Evolutionary conservation across 768 basidiomycete genomes (phyloP).

Genomic region (Kondoa malvinella): DNA sequence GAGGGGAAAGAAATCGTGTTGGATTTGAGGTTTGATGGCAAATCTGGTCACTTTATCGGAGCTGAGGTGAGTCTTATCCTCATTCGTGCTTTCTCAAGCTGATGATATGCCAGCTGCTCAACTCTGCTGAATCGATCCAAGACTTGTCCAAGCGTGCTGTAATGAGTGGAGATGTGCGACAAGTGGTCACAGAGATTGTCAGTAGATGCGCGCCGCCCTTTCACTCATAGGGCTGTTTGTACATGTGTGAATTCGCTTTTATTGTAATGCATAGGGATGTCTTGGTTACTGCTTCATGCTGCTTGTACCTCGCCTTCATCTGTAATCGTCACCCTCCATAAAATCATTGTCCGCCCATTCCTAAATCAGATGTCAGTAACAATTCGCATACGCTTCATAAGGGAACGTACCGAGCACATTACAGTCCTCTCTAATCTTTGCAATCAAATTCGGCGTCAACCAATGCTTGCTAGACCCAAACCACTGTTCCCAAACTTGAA

Average conservation of each 20-base stretch:
- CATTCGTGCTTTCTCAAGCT: too few relatives aligned
- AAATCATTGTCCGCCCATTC: too few relatives aligned
- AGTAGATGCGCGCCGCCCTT: background rate
- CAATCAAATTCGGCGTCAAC: slow-evolving; percentile 70
- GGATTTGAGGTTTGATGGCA: background rate
- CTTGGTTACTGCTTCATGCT: too few relatives aligned
- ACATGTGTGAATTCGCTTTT: too few relatives aligned
- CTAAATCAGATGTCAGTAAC: too few relatives aligned
- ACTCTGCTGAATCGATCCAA: background rate
- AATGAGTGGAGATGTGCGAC: background rate
- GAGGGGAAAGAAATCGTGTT: background rate
- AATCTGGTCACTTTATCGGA: background rate
- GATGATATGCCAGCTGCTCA: too few relatives aligned
- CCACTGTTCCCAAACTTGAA: slow-evolving; percentile 72
- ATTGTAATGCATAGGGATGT: too few relatives aligned
- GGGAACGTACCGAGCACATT: slow-evolving; percentile 52
- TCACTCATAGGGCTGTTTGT: too few relatives aligned
- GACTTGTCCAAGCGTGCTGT: background rate
- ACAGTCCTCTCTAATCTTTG: slow-evolving; percentile 73
- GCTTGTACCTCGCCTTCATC: too few relatives aligned
- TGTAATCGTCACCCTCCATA: too few relatives aligned
- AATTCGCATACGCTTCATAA: background rate
- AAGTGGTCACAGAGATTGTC: background rate
- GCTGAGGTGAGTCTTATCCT: background rate
- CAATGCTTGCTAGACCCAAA: slow-evolving; percentile 61